A percentile compares a stretch with the other conserved stretches of the same genome.
Evolutionary conservation across 148 eudicot genomes (phyloP).

Genomic region (Rhododendron ovatum): DNA sequence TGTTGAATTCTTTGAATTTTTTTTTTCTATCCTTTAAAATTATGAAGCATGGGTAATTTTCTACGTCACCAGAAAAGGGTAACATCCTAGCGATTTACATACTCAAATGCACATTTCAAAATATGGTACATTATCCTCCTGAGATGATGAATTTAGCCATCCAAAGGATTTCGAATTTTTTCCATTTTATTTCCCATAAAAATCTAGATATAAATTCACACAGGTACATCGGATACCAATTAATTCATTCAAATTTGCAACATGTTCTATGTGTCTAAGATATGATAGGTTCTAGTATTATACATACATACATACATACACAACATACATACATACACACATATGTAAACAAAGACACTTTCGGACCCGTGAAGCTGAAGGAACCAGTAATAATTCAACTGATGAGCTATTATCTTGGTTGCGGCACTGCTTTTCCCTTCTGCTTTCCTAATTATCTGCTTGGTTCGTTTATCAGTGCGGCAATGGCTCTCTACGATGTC

Average conservation of each 20-base stretch:
- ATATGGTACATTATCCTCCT: not conserved
- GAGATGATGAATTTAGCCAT: not conserved
- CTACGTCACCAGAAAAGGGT: not conserved
- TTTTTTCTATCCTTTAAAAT: no score
- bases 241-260: not conserved
- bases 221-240: not conserved
- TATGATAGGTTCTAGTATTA: not conserved
- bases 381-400: not conserved
- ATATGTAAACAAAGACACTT: not conserved
- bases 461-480: slow-evolving; percentile 44
- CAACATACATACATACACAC: not conserved
- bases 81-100: not conserved
- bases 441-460: slow-evolving; percentile 1
- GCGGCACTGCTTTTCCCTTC: not conserved
- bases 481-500: slow-evolving; percentile 84
- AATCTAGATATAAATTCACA: not conserved
- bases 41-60: not conserved
- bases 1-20: not conserved
- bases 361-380: not conserved
- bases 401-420: not conserved
- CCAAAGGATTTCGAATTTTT: not conserved
- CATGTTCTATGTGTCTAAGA: not conserved
- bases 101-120: not conserved
- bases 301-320: not conserved
- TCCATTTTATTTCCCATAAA: not conserved